These are phyloP conservation scores for Linnemannia elongata DNA, from an alignment of 192 early-diverging fungal genomes.

Conservation along the genomic window DNA sequence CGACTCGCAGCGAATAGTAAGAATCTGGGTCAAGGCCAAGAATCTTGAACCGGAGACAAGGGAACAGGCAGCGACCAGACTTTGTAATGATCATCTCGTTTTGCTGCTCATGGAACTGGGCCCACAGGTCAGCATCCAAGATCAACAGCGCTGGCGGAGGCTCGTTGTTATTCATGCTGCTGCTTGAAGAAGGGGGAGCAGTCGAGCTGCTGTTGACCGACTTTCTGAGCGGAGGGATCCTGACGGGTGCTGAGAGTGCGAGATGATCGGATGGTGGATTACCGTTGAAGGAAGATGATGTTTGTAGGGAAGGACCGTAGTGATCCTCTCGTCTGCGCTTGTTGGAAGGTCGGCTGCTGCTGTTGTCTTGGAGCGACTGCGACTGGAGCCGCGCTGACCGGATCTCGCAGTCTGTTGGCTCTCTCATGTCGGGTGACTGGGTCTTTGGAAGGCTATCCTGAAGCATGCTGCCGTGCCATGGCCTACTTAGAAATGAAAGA, in stretches of 20 bases:
- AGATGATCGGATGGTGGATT: too few relatives aligned
- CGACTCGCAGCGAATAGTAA: constrained; percentile 56
- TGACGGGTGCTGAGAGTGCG: too few relatives aligned
- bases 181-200: neutral
- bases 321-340: neutral
- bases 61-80: constrained; percentile 69
- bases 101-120: constrained; percentile 45
- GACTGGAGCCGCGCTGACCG: neutral
- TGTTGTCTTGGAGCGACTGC: neutral
- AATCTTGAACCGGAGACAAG: constrained; percentile 58
- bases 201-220: too few relatives aligned
- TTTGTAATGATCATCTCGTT: constrained; percentile 78
- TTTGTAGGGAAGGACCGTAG: neutral
- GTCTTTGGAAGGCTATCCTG: neutral
- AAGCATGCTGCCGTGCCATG: neutral
- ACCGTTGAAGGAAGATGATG: neutral
- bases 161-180: neutral
- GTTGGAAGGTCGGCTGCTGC: neutral
- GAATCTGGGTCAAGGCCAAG: constrained; percentile 57
- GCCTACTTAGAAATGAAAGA: neutral
- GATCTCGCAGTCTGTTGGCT: neutral
- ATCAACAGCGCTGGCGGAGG: constrained; percentile 15
- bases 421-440: neutral
- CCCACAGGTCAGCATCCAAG: constrained; percentile 54
- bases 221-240: too few relatives aligned